Conservation (phyloP, 169 alveolate genomes). For the Eimeria brunetti region DNA sequence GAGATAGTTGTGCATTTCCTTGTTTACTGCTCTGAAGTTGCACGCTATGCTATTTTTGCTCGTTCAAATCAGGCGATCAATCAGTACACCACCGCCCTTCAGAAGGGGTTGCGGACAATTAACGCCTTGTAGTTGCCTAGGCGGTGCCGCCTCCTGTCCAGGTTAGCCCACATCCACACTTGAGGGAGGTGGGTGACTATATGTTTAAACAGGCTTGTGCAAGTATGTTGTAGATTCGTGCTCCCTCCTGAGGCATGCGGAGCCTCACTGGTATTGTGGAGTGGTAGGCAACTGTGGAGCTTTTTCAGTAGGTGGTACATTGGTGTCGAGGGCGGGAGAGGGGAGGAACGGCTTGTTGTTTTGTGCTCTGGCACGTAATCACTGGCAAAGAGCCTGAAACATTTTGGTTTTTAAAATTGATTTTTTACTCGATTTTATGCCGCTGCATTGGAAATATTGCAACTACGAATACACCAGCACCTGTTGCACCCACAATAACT, state of each 20-base stretch:
- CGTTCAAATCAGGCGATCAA: constrained; percentile 78
- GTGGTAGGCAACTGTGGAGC: background rate
- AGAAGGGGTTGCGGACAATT: constrained; percentile 75
- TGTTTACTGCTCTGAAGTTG: background rate
- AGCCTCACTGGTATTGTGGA: background rate
- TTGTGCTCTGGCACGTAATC: background rate
- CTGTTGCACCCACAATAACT: background rate
- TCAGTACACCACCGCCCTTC: constrained; percentile 81
- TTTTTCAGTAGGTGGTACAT: background rate
- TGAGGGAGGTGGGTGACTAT: background rate
- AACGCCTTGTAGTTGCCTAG: background rate
- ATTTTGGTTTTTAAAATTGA: background rate
- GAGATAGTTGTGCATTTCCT: background rate
- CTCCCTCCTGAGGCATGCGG: background rate
- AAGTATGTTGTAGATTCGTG: background rate
- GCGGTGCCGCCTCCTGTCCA: background rate
- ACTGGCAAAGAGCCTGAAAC: background rate
- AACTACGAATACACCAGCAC: background rate
- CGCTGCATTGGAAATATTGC: background rate
- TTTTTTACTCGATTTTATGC: background rate
- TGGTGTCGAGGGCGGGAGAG: background rate
- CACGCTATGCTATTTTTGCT: background rate
- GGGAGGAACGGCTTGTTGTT: background rate
- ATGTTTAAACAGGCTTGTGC: background rate
- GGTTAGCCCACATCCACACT: background rate